These are phyloP conservation scores for Ganoderma lucidum DNA, from an alignment of 1,284 basidiomycete species.

Conservation along the genomic window DNA sequence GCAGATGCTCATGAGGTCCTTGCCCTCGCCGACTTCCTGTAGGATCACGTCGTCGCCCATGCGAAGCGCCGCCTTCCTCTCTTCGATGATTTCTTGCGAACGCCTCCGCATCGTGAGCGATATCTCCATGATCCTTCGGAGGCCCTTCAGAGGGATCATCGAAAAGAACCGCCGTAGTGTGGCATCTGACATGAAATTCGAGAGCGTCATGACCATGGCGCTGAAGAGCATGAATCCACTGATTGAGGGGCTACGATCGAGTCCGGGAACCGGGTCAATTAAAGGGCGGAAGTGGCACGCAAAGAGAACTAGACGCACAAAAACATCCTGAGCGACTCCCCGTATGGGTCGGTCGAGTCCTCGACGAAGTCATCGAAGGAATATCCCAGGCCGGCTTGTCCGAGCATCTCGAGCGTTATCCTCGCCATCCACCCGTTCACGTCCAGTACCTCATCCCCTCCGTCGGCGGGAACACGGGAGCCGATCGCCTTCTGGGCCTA, in stretches of 20 bases:
- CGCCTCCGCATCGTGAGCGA: slow-evolving; percentile 20
- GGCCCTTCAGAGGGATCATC: not conserved
- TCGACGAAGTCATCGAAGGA: slow-evolving; percentile 20
- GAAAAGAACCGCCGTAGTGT: not conserved
- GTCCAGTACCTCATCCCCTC: slow-evolving; percentile 9
- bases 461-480: slow-evolving; percentile 10
- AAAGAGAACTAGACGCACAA: slow-evolving; percentile 26
- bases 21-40: slow-evolving; percentile 34
- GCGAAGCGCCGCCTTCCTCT: slow-evolving; percentile 29
- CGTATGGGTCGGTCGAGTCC: slow-evolving; percentile 30
- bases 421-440: slow-evolving; percentile 19
- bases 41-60: slow-evolving; percentile 34
- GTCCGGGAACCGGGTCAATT: not conserved
- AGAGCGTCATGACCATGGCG: not conserved
- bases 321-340: slow-evolving; percentile 33
- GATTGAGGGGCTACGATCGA: not conserved
- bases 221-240: not conserved
- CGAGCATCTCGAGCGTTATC: slow-evolving; percentile 22
- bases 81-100: slow-evolving; percentile 18
- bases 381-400: slow-evolving; percentile 21
- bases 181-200: not conserved
- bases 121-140: slow-evolving; percentile 9
- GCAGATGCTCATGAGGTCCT: slow-evolving; percentile 41
- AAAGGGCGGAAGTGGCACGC: not conserved
- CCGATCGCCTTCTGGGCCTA: not conserved